Evolutionary conservation across 1,284 basidiomycete genomes (phyloP), one percentile per base, ranked within the genome.

Genomic region (Neonothopanus nambi): DNA sequence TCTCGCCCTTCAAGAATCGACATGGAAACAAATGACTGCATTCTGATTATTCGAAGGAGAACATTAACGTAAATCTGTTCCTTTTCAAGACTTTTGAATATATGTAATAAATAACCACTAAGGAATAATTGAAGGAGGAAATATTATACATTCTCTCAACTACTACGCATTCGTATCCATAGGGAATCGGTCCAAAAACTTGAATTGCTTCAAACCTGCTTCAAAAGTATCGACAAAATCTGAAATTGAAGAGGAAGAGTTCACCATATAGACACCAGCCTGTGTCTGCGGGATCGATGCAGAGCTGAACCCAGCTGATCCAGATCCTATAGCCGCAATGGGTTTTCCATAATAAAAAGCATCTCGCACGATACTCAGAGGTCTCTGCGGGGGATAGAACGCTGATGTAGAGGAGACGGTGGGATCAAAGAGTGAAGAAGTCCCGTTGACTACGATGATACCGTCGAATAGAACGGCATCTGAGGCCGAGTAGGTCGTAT

Each of bases 161-260:
- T n/a, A 13, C 38, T 40, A 18, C 21, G 17, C 11, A 48, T 54
- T 45, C 37, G 48, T 35, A 48, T 54, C 52, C 37, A 54, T 35
- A 3, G 52, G 52, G 39, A 40, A 54, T 13, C 52, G 18, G 33
- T 54, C 45, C 26, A 48, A n/a, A 23, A 42, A 54, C 40, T 43
- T 54, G 26, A 54, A 54, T 24, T 54, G 36, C 52, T 48, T 54
- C 52, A 54, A 54, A 11, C 45, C 46, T 3, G n/a, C 52, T 15
- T 54, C 46, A 49, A 48, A 54, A 24, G 12, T 26, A 37, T 48
- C 37, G 23, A 26, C 21, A 30, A 45, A 45, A 11, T n/a, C 43
- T 17, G 12, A n/a, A 7, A 17, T 15, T 17, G 24, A 13, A 17
- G 13, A 17, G 5, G 21, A 38, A 46, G n/a, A n/a, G n/a, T 18